Evolutionary conservation across 2,329 filamentous ascomycete species (phyloP).

Genomic region (Epichloe amarillans): DNA sequence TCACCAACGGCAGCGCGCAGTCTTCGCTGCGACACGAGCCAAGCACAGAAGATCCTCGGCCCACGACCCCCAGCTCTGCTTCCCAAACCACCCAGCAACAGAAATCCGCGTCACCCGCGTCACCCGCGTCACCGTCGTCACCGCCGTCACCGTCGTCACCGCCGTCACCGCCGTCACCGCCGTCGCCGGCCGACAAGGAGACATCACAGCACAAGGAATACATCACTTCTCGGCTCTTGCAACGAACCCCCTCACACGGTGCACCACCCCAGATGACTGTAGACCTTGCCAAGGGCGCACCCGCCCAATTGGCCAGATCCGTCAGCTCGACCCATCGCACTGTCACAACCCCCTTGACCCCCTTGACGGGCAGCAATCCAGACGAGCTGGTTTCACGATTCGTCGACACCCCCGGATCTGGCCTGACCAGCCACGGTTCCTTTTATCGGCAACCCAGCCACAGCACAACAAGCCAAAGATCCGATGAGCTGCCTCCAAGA

Average conservation of each 20-base stretch:
- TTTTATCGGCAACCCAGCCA: constrained; percentile 30
- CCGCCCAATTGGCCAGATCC: constrained; percentile 23
- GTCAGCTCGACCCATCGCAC: constrained; percentile 17
- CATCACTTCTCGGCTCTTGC: constrained; percentile 53
- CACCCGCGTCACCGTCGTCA: not conserved
- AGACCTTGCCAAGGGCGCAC: constrained; percentile 31
- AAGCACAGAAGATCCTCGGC: constrained; percentile 21
- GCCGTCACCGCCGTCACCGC: not conserved
- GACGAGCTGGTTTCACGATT: constrained; percentile 46
- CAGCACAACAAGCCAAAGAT: constrained; percentile 16
- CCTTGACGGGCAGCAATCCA: constrained; percentile 20
- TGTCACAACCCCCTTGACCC: constrained; percentile 10
- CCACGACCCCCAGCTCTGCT: constrained; percentile 21
- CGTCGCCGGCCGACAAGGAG: constrained; percentile 23
- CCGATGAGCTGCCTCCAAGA: constrained; percentile 22
- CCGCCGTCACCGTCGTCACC: constrained; percentile 8
- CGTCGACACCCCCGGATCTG: constrained; percentile 37
- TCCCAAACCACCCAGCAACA: constrained; percentile 3
- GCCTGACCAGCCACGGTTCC: constrained; percentile 35
- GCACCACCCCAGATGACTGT: constrained; percentile 53
- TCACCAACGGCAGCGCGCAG: constrained; percentile 32
- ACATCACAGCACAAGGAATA: constrained; percentile 45
- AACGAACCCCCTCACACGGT: constrained; percentile 47
- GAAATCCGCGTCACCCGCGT: not conserved
- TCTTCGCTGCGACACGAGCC: constrained; percentile 28